Conservation (phyloP, 2,329 filamentous ascomycete species). For the Mycosphaerella sp. region DNA sequence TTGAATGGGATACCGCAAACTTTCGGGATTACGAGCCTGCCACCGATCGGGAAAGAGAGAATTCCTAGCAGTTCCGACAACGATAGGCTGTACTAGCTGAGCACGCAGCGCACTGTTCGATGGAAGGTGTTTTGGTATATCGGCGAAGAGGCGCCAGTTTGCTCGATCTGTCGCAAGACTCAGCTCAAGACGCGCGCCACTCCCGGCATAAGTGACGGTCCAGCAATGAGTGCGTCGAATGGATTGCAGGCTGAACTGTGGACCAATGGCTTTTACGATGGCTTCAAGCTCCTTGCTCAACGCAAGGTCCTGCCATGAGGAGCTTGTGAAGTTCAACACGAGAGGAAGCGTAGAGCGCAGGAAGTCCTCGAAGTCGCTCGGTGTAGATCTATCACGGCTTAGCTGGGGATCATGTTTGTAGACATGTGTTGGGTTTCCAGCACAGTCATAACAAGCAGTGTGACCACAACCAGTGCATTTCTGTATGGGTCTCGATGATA, state of each 20-base stretch:
- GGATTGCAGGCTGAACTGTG: conserved; percentile 33
- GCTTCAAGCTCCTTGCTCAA: background rate
- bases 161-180: conserved; percentile 14
- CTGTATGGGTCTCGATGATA: conserved; percentile 39
- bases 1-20: conserved; percentile 9
- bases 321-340: conserved; percentile 11
- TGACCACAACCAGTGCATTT: conserved; percentile 49
- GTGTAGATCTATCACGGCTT: conserved; percentile 28
- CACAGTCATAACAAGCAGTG: conserved; percentile 50
- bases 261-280: conserved; percentile 26
- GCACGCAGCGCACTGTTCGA: conserved; percentile 21
- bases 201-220: conserved; percentile 38
- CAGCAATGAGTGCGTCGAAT: conserved; percentile 34
- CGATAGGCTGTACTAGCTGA: conserved; percentile 26
- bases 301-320: background rate
- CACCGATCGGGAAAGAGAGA: conserved; percentile 34
- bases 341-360: conserved; percentile 21
- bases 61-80: conserved; percentile 12
- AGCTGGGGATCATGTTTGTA: conserved; percentile 30
- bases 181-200: conserved; percentile 36
- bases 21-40: conserved; percentile 41
- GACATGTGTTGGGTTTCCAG: conserved; percentile 48
- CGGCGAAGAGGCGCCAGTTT: conserved; percentile 31
- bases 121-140: conserved; percentile 17
- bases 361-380: conserved; percentile 19